Evolutionary conservation across 257 asterid species (phyloP).

Genomic region (Plantago major): DNA sequence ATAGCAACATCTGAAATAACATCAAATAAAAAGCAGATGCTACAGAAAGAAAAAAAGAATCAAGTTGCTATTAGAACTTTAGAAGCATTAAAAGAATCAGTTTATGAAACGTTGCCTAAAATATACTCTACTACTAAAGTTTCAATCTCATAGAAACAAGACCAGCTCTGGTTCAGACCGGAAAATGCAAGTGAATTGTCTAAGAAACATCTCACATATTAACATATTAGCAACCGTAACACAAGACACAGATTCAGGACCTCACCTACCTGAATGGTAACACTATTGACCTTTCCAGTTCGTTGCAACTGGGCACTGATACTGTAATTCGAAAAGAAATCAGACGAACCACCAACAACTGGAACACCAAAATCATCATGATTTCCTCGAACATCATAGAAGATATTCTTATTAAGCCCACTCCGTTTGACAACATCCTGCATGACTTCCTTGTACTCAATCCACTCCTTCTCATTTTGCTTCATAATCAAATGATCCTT

Average conservation of each 20-base stretch:
- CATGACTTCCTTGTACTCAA: constrained; percentile 70
- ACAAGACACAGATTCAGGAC: constrained; percentile 6
- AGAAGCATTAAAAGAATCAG: too few relatives aligned
- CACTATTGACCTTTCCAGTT: constrained; percentile 54
- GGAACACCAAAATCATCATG: constrained; percentile 95
- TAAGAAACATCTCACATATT: constrained; percentile 6
- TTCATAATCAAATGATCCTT: constrained; percentile 72
- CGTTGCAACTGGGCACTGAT: constrained; percentile 56
- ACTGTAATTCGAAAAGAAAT: constrained; percentile 76
- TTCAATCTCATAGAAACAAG: too few relatives aligned
- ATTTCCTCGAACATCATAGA: constrained; percentile 91
- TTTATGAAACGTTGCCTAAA: too few relatives aligned
- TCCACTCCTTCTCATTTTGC: constrained; percentile 89
- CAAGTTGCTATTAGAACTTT: too few relatives aligned
- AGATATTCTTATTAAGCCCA: constrained; percentile 56
- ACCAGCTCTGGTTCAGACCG: too few relatives aligned
- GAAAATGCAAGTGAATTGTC: not conserved
- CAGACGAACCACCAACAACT: constrained; percentile 51
- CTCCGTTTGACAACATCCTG: constrained; percentile 64
- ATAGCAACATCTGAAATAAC: not conserved
- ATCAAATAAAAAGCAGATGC: too few relatives aligned
- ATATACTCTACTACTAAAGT: too few relatives aligned
- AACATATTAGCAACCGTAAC: not conserved
- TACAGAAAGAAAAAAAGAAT: too few relatives aligned
- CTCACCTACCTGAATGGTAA: constrained; percentile 60